Evolutionary conservation across 495 filamentous ascomycete species (phyloP), one percentile per base, ranked within the genome.

Genomic region (Neurospora pannonica): DNA sequence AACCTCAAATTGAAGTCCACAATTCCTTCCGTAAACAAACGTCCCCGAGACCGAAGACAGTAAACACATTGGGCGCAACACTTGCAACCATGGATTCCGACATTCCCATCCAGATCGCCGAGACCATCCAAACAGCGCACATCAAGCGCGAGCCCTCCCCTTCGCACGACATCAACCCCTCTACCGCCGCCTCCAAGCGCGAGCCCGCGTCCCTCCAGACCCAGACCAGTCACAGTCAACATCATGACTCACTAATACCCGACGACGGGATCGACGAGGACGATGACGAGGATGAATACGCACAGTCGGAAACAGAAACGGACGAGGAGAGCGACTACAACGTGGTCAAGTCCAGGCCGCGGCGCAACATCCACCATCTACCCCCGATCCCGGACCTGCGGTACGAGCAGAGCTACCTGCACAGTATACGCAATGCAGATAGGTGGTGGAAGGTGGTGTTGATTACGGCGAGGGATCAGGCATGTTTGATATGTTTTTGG

Each of bases 381-480:
- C 93, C 93, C 71, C 95, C 97, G 1, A 83, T 99, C 78, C 96
- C 96, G 2, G 96, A 99, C 82, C 83, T 99, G 76, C 87, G 96
- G 71, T 98, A 98, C 82, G 96, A 99, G 85, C 96, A 99, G 87
- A 97, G 94, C 84, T 98, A 98, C 79, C 86, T 99, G 48, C 91
- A 91, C 70, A 95, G 93, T 80, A 89, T 99, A 72, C 88, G 89
- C 76, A 85, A 88, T 70, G 93, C 93, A 28, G 88, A 96, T 73
- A 90, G 89, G 36, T 93, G 89, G 90, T 89, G 91, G 82, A 88
- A 88, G 75, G 88, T 99, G 42, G 87, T 87, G 34, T 93, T 89
- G 88, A 95, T 98, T 75, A 98, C 96, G 24, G 79, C 92, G 70
- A 83, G 93, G 78, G 96, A 98, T 82, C 95, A 98, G 88, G 92